Evolutionary conservation across 2,329 filamentous ascomycete species (phyloP), one percentile per base, ranked within the genome.

Genomic region (Fusarium aywerte): DNA sequence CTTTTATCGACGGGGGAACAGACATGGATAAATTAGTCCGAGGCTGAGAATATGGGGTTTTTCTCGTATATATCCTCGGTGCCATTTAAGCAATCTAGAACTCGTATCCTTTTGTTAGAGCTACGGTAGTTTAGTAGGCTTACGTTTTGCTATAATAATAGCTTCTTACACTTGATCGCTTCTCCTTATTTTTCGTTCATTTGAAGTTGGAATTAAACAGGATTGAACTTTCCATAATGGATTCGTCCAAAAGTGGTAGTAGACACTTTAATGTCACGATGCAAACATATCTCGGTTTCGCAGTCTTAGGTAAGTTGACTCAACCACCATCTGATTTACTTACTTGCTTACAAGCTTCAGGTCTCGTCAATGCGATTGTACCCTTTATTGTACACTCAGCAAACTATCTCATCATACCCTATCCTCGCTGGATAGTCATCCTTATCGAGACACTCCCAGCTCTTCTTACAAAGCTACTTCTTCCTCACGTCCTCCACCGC

Each of bases 391-490:
- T 76, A 33, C 73, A 75, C 55, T 73, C 76, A 7, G 70, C 74
- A 49, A 76, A 76, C 56, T 79, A 79, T 42, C 75, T 79, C 62
- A 76, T 77, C 45, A 72, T 78, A 45, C 76, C 77, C 0, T 78
- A 75, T 42, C 71, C 76, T 2, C 71, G 74, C 32, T 73, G 74
- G 48, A 48, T 72, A 43, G 76, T 79, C 47, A 35, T 76, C 31
- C 59, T 79, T 39, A 71, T 79, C 27, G 74, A 78, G 45, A 64
- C 71, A 5, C 38, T 77, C 2, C 76, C 78, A 7, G 72, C 67
- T 13, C 55, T 80, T 8, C 38, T 62, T 11, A 60, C 65, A n/a
- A 80, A 77, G 35, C 57, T 76, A 20, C 7, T 69, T 9, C 49
- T 77, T 38, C 71, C 76, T 20, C 61, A 76, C 52, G 11, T 75